phyloP scores from a whole-genome alignment of 1,139 yeast species.

The Suhomyces kunorum region DNA sequence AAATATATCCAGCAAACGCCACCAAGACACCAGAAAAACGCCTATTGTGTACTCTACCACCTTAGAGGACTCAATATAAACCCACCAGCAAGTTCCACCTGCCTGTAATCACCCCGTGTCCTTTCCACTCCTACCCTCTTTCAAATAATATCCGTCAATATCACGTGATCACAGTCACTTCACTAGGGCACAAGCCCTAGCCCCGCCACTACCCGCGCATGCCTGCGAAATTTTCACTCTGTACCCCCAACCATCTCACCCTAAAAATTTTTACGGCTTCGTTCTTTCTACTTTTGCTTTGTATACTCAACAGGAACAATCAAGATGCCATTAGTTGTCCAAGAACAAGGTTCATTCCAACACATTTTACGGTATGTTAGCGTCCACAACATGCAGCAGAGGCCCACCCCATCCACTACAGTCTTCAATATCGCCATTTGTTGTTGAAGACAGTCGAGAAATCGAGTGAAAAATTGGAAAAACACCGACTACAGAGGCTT shows the following conservation, averaged over 20 bases:
- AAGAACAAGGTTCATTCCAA: slow-evolving; percentile 99
- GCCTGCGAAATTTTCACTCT: slow-evolving; percentile 8
- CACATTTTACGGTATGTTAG: slow-evolving; percentile 97
- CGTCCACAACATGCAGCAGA: not conserved
- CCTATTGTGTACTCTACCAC: not conserved
- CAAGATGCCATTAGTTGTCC: slow-evolving; percentile 95
- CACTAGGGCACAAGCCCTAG: slow-evolving; percentile 4
- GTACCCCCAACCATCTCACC: slow-evolving; percentile 8
- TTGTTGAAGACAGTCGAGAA: not conserved
- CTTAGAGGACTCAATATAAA: not conserved
- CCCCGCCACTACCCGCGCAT: slow-evolving; percentile 5
- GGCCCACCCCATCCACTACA: not conserved
- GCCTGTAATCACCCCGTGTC: not conserved
- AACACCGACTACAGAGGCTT: not conserved
- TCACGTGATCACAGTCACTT: not conserved
- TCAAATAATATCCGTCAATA: not conserved
- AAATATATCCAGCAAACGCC: no score
- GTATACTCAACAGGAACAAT: slow-evolving; percentile 24
- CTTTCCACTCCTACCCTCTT: not conserved
- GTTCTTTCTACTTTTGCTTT: slow-evolving; percentile 13
- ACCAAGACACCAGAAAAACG: not conserved
- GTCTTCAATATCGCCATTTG: not conserved
- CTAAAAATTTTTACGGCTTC: slow-evolving; percentile 13
- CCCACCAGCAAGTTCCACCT: not conserved
- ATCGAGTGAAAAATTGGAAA: slow-evolving; percentile 2